A percentile compares a stretch with the other conserved stretches of the same genome.
phyloP scores from a whole-genome alignment of 73 alveolate species.

The Paramecium sexaurelia region DNA sequence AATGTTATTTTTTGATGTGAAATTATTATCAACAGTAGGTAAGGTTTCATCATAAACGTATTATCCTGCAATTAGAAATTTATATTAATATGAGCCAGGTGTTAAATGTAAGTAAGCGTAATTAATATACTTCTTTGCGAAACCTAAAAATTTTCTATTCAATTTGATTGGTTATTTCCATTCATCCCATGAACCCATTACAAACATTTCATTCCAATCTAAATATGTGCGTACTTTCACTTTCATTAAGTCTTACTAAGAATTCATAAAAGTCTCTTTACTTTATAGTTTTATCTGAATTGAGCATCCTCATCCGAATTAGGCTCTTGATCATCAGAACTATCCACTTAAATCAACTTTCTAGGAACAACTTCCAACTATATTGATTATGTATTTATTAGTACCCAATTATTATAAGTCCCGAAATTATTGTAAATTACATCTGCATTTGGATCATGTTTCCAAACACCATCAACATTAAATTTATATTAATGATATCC shows the following conservation, averaged over 20 bases:
- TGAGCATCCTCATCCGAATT: slow-evolving; percentile 34
- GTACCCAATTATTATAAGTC: slow-evolving; percentile 49
- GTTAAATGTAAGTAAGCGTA: slow-evolving; percentile 5
- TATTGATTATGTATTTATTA: neutral
- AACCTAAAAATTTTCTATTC: neutral
- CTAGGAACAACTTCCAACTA: slow-evolving; percentile 37
- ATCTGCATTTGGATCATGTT: slow-evolving; percentile 63
- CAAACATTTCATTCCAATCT: slow-evolving; percentile 38
- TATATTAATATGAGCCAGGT: slow-evolving; percentile 51
- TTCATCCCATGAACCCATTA: slow-evolving; percentile 49
- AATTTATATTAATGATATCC: slow-evolving; percentile 68
- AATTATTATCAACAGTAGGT: slow-evolving; percentile 22
- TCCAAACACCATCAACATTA: slow-evolving; percentile 72
- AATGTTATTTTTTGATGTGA: slow-evolving; percentile 49
- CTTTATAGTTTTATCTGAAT: slow-evolving; percentile 14
- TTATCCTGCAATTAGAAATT: slow-evolving; percentile 65
- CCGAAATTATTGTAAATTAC: slow-evolving; percentile 54
- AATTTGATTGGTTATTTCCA: slow-evolving; percentile 29
- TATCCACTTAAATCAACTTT: neutral
- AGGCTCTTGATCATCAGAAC: slow-evolving; percentile 23
- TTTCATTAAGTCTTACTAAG: neutral
- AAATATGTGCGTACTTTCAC: neutral
- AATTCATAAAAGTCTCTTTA: neutral
- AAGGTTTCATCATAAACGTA: slow-evolving; percentile 68
- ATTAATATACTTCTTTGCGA: slow-evolving; percentile 21